These are phyloP conservation scores for Puccinia horiana DNA, from an alignment of 1,284 basidiomycete species.

Conservation along the genomic window DNA sequence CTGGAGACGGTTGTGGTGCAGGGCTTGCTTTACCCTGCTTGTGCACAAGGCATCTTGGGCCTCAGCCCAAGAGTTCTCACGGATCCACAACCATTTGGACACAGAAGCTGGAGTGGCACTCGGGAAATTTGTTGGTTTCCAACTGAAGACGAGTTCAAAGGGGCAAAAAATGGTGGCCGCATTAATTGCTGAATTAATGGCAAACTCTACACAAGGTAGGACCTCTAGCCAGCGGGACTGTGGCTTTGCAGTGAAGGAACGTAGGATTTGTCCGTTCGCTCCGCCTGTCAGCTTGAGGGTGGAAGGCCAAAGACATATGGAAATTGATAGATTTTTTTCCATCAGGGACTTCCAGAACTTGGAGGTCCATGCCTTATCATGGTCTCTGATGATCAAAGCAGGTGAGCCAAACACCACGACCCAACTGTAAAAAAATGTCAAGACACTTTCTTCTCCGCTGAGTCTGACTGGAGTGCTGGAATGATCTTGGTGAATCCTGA, in stretches of 20 bases:
- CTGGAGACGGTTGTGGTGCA: neutral
- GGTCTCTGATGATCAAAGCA: slow-evolving; percentile 53
- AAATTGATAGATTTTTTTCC: too few relatives aligned
- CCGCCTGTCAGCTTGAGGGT: slow-evolving; percentile 53
- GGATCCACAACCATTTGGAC: neutral
- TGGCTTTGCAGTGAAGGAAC: slow-evolving; percentile 52
- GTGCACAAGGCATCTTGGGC: neutral
- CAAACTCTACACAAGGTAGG: slow-evolving; percentile 47
- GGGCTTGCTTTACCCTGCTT: neutral
- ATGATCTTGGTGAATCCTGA: neutral
- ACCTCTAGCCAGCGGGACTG: slow-evolving; percentile 50
- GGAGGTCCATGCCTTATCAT: slow-evolving; percentile 54
- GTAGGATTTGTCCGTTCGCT: slow-evolving; percentile 52
- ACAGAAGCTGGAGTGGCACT: neutral
- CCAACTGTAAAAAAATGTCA: neutral
- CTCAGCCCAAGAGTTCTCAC: neutral
- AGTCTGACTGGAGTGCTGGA: neutral
- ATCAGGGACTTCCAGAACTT: slow-evolving; percentile 54
- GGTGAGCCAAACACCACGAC: slow-evolving; percentile 50
- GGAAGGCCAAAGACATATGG: slow-evolving; percentile 48
- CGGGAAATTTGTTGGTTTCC: slow-evolving; percentile 15
- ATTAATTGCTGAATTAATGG: slow-evolving; percentile 51
- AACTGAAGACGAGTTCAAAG: slow-evolving; percentile 50
- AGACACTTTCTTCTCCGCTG: neutral
- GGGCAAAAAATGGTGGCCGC: slow-evolving; percentile 47